These are phyloP conservation scores for Aristolochia californica DNA, from an alignment of 164 flowering plant species.

Conservation along the genomic window DNA sequence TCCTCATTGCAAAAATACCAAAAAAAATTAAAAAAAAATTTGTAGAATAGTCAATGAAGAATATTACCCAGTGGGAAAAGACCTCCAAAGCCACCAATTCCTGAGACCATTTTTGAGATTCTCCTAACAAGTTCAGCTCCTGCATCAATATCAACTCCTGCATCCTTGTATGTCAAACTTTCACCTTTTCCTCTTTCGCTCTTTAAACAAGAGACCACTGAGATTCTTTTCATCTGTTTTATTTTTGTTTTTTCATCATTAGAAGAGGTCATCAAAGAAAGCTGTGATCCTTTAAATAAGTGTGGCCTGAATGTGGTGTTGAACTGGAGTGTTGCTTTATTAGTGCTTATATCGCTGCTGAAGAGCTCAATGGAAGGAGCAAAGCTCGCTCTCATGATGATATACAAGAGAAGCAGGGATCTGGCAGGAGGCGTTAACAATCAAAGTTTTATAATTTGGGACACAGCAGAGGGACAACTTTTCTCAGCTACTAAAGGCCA, in stretches of 20 bases:
- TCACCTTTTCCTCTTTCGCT: slow-evolving; percentile 15
- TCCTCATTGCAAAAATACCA: background rate
- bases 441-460: too few species aligned
- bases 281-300: too few species aligned
- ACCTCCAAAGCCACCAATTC: slow-evolving; percentile 94
- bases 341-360: too few species aligned
- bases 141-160: slow-evolving; percentile 98
- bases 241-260: background rate
- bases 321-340: too few species aligned
- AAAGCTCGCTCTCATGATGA: too few species aligned
- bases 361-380: too few species aligned
- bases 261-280: too few species aligned
- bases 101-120: slow-evolving; percentile 90
- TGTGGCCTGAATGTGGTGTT: too few species aligned
- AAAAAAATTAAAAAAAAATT: background rate
- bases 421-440: too few species aligned
- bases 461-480: too few species aligned
- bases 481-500: too few species aligned
- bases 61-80: slow-evolving; percentile 72
- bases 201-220: slow-evolving; percentile 8
- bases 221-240: slow-evolving; percentile 1
- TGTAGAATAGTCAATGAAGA: background rate
- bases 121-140: slow-evolving; percentile 85
- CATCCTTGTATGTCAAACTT: slow-evolving; percentile 65
- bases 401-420: too few species aligned